These are phyloP conservation scores for Ophiocordyceps polyrhachis-furcata DNA, from an alignment of 2,329 filamentous ascomycete species.

Conservation along the genomic window DNA sequence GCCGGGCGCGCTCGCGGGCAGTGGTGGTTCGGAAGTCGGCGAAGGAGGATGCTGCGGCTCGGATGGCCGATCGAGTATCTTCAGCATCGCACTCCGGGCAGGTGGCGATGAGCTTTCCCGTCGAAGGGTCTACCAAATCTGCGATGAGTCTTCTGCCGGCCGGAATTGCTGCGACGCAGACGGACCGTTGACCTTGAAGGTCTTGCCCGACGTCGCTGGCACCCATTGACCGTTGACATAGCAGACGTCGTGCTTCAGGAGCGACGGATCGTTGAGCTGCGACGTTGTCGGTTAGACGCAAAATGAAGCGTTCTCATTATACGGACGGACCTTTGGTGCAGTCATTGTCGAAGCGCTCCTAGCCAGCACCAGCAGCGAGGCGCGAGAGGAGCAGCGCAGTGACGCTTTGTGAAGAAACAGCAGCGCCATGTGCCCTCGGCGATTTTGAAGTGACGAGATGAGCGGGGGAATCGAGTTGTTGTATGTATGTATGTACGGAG, in stretches of 20 bases:
- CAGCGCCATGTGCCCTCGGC: conserved; percentile 11
- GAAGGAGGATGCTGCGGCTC: conserved; percentile 63
- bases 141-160: background rate
- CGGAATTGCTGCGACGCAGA: conserved; percentile 5
- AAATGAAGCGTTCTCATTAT: background rate
- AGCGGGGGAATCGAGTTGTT: background rate
- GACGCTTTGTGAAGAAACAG: conserved; percentile 13
- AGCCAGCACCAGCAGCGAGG: conserved; percentile 9
- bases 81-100: conserved; percentile 66
- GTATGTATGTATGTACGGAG: no score
- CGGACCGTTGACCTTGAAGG: conserved; percentile 63
- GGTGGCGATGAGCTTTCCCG: conserved; percentile 61
- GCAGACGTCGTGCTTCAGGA: conserved; percentile 65
- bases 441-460: background rate
- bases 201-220: conserved; percentile 67
- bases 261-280: conserved; percentile 57
- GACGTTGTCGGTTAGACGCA: background rate
- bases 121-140: conserved; percentile 51
- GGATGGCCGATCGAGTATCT: conserved; percentile 68
- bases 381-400: conserved; percentile 12
- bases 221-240: conserved; percentile 94
- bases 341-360: conserved; percentile 27
- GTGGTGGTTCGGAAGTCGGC: conserved; percentile 51
- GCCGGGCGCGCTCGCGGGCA: conserved; percentile 52
- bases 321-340: conserved; percentile 19